Evolutionary conservation across 2,329 filamentous ascomycete genomes (phyloP).

Genomic region (Knoxdaviesia proteae): DNA sequence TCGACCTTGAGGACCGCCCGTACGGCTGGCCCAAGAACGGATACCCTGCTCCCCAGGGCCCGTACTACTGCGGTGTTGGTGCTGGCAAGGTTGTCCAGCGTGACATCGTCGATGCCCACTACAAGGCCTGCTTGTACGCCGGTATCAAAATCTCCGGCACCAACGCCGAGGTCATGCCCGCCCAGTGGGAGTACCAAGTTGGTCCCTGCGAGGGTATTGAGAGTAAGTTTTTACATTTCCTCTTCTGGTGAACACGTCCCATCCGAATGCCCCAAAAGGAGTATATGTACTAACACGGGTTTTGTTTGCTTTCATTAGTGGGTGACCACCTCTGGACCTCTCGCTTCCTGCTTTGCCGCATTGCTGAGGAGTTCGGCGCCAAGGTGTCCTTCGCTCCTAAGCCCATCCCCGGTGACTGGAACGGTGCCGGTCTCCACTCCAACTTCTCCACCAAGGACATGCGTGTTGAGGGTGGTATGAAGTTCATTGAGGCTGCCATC

Average conservation of each 20-base stretch:
- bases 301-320: constrained; percentile 25
- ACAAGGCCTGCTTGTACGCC: constrained; percentile 50
- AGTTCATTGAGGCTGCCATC: constrained; percentile 71
- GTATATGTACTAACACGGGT: constrained; percentile 9
- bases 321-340: constrained; percentile 88
- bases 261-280: background rate
- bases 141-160: constrained; percentile 90
- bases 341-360: constrained; percentile 67
- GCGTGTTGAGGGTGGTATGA: constrained; percentile 83
- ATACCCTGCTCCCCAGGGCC: constrained; percentile 80
- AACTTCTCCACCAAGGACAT: constrained; percentile 87
- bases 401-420: constrained; percentile 83
- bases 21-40: constrained; percentile 55
- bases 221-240: constrained; percentile 28
- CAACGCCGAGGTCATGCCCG: constrained; percentile 97
- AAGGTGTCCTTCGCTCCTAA: constrained; percentile 93
- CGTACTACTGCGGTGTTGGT: constrained; percentile 83
- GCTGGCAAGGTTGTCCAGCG: constrained; percentile 94
- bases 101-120: constrained; percentile 68
- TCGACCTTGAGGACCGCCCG: constrained; percentile 68
- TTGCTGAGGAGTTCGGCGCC: constrained; percentile 90
- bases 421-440: constrained; percentile 81
- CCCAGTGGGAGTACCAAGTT: constrained; percentile 86
- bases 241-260: background rate
- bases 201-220: constrained; percentile 74